Percentiles rank a stretch among this genome's conserved stretches.
phyloP scores from a whole-genome alignment of 1,284 basidiomycete genomes.

The Lentinula novae-zelandiae region DNA sequence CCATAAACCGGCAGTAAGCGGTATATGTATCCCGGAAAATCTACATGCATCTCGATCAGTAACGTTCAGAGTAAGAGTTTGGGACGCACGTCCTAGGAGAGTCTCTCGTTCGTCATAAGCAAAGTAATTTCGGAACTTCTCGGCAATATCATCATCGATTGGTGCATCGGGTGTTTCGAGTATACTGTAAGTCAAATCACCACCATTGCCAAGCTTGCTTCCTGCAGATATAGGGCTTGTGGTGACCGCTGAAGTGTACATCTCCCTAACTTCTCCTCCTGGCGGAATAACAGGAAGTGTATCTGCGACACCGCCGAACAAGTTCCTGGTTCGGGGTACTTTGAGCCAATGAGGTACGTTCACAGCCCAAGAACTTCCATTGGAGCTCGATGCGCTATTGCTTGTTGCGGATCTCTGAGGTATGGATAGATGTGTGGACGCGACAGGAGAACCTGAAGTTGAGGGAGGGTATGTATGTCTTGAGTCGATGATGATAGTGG shows the following conservation, averaged over 20 bases:
- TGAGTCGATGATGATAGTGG: conserved; percentile 27
- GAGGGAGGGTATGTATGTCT: conserved; percentile 78
- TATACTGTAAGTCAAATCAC: conserved; percentile 73
- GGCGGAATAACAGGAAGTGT: conserved; percentile 17
- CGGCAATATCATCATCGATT: conserved; percentile 61
- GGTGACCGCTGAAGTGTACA: conserved; percentile 45
- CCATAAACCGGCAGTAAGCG: conserved; percentile 85
- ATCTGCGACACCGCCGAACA: conserved; percentile 24
- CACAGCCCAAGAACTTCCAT: conserved; percentile 50
- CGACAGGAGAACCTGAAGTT: conserved; percentile 36
- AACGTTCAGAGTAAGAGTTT: not conserved
- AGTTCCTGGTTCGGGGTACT: conserved; percentile 34
- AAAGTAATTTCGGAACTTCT: conserved; percentile 78
- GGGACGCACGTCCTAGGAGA: conserved; percentile 76
- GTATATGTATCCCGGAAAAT: conserved; percentile 85
- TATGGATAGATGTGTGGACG: conserved; percentile 15
- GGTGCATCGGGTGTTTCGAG: conserved; percentile 62
- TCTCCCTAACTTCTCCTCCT: conserved; percentile 41
- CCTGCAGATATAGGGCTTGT: conserved; percentile 24
- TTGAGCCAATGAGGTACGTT: conserved; percentile 72
- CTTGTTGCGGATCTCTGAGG: conserved; percentile 24
- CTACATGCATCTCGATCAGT: conserved; percentile 35
- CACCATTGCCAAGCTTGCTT: conserved; percentile 31
- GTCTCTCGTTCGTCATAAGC: conserved; percentile 84
- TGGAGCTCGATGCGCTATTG: conserved; percentile 13